These are phyloP conservation scores for Wallemia mellicola DNA, from an alignment of 1,284 basidiomycete genomes.

Conservation along the genomic window DNA sequence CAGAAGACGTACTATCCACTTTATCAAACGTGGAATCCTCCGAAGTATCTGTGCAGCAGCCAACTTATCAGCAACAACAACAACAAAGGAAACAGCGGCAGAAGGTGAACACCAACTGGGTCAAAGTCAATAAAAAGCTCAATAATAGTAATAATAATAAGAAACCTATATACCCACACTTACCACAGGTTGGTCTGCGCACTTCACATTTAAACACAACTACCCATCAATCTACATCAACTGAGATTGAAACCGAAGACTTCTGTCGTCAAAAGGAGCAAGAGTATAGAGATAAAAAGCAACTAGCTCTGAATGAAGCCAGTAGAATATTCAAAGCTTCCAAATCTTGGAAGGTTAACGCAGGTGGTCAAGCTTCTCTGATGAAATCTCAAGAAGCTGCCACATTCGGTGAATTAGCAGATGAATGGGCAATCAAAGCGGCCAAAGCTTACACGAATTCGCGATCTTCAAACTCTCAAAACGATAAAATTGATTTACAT, in stretches of 20 bases:
- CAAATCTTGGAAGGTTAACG: not conserved
- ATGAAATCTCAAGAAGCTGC: not conserved
- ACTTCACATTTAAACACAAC: not conserved
- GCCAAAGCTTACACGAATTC: not conserved
- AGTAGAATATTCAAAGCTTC: not conserved
- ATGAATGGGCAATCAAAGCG: not conserved
- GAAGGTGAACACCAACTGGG: not conserved
- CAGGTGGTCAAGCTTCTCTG: not conserved
- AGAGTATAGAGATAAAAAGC: not conserved
- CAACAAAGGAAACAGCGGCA: too few species aligned
- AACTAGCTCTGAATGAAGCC: not conserved
- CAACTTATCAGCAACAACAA: too few species aligned
- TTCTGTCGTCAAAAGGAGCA: not conserved
- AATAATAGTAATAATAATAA: not conserved
- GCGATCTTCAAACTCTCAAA: not conserved
- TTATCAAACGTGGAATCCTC: not conserved
- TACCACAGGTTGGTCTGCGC: not conserved
- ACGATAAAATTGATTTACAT: not conserved
- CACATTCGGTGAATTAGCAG: not conserved
- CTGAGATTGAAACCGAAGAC: too few species aligned
- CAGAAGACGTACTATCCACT: not conserved
- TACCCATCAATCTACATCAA: not conserved
- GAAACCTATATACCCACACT: not conserved
- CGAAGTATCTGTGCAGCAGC: too few species aligned
- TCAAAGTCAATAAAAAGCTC: not conserved